Evolutionary conservation across 208 protist genomes (phyloP), one percentile per base, ranked within the genome.

Genomic region (Crithidia expoeki): DNA sequence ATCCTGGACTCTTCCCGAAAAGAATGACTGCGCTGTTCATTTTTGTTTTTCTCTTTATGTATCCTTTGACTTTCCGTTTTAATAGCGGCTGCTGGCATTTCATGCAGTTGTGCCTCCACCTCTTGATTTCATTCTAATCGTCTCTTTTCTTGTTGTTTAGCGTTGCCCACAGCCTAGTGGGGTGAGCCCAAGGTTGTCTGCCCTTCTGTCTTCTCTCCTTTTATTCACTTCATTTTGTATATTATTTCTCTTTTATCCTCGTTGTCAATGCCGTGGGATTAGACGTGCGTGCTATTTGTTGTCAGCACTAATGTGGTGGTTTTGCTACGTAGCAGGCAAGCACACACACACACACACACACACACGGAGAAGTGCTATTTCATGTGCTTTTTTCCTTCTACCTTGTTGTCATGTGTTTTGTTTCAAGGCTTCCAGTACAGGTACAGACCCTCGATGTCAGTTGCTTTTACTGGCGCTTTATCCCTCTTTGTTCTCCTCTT

Each of bases 181-280:
- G n/a, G n/a, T n/a, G n/a, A n/a, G n/a, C n/a, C n/a, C n/a, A n/a
- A n/a, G n/a, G n/a, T n/a, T n/a, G n/a, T n/a, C n/a, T n/a, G n/a
- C n/a, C n/a, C n/a, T n/a, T n/a, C n/a, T n/a, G n/a, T n/a, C n/a
- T n/a, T n/a, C n/a, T n/a, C n/a, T n/a, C n/a, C n/a, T n/a, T n/a
- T n/a, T n/a, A 23, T 53, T 59, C 64, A 14, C 59, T 51, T 9
- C 16, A 19, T 47, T 67, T 17, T 58, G 44, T 17, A 17, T 47
- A 17, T n/a, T 47, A 4, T 5, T 47, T 6, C 12, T 12, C 36
- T 47, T 47, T 17, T n/a, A 17, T n/a, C 9, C 14, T 17, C 42
- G 42, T 17, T n/a, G 42, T 47, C 42, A 47, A 47, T 47, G 12
- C n/a, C 42, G n/a, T 4, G n/a, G 14, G 42, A 47, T 9, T 47